Base-by-base conservation (phyloP, 441 rosid genomes). In the Biscutella laevigata region DNA sequence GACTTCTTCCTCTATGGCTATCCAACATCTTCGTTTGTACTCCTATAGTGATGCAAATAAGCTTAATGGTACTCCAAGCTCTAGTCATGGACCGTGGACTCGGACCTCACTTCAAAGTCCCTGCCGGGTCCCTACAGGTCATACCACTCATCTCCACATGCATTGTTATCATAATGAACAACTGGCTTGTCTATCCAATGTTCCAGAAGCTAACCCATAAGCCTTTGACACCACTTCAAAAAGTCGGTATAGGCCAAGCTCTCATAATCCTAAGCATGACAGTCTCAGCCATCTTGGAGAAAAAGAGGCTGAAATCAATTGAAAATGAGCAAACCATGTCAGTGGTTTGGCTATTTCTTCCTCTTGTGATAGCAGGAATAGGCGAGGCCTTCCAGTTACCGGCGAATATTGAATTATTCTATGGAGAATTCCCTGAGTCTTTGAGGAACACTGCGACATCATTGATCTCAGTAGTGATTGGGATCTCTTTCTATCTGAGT, bases 1-100 rank as follows among this genome's bases (percentile, higher is more conserved):
- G 60, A 58, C 28, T 80, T 36, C 24, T 66, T 2, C 84, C 88
- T 2, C 43, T 87, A 2, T 82, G 84, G 86, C 39, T 73, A 1
- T 24, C 86, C 0, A 70, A 77, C 6, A 65, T 84, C n/a, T 52
- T 80, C 1, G 56, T 78, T 57, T 53, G 73, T 14, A 73, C 79
- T 3, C 45, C 84, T 16, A 33, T 80, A 6, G 13, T 12, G 6
- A 57, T 68, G 34, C 73, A 56, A 37, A 7, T 5, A 41, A 70
- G 74, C 63, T 21, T 74, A 52, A 44, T 51, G 9, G 35, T 72
- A 14, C 80, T 79, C 34, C 78, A 79, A 70, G 77, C 76, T 48
- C 54, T 79, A 30, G 52, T 42, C 46, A 70, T 62, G 59, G 76
- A 76, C 69, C 68, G 74, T 8, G 51, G 27, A 33, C 12, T 73